Evolutionary conservation across 2,329 filamentous ascomycete genomes (phyloP).

Genomic region (Diaporthe nobilis): DNA sequence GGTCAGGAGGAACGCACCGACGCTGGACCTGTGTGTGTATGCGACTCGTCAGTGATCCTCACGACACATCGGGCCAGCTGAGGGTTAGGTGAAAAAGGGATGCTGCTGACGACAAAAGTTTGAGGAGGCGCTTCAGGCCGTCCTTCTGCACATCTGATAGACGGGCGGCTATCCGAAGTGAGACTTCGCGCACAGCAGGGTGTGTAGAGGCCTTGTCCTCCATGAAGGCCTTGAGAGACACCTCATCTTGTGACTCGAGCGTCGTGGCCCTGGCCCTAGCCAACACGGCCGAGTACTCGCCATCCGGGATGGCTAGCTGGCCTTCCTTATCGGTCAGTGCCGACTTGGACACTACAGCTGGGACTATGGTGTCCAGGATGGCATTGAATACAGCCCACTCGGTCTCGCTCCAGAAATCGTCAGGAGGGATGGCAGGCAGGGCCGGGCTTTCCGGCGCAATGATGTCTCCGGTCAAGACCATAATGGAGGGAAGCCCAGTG

Average conservation of each 20-base stretch:
- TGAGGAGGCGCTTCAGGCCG: constrained; percentile 57
- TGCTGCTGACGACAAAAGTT: constrained; percentile 56
- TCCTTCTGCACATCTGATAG: constrained; percentile 52
- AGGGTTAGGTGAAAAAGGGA: background rate
- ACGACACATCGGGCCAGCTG: too few relatives aligned
- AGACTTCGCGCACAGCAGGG: constrained; percentile 65
- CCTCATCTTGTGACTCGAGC: constrained; percentile 55
- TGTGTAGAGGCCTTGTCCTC: constrained; percentile 65
- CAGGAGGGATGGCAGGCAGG: constrained; percentile 47
- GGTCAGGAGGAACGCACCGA: constrained; percentile 76
- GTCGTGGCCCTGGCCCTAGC: constrained; percentile 54
- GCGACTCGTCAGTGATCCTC: background rate
- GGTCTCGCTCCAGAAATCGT: constrained; percentile 58
- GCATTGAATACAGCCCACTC: constrained; percentile 70
- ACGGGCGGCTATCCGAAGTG: constrained; percentile 59
- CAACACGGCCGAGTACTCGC: constrained; percentile 64
- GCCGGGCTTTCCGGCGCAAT: constrained; percentile 43
- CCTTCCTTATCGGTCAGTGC: constrained; percentile 53
- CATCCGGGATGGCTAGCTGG: constrained; percentile 63
- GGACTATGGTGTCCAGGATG: constrained; percentile 71
- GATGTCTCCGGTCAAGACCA: constrained; percentile 30
- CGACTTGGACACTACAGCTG: constrained; percentile 66
- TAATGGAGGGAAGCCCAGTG: constrained; percentile 7
- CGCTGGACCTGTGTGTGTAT: constrained; percentile 65
- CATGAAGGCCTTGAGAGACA: constrained; percentile 67